These are phyloP conservation scores for Salix suchowensis DNA, from an alignment of 345 rosid genomes.

Conservation along the genomic window DNA sequence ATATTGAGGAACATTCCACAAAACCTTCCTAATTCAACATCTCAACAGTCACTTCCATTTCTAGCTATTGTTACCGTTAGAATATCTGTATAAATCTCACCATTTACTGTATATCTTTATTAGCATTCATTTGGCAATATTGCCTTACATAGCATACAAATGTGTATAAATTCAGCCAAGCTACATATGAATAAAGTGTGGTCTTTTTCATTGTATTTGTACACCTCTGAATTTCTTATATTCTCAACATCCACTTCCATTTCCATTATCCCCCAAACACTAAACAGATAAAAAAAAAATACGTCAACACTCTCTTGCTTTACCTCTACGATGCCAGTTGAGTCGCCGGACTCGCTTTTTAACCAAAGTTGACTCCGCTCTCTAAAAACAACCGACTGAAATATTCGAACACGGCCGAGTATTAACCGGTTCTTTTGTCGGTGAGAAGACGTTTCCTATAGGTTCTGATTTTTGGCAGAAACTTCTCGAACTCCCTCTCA, in stretches of 20 bases:
- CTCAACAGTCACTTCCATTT: too few species aligned
- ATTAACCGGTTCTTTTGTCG: slow-evolving; percentile 75
- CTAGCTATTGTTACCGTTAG: too few species aligned
- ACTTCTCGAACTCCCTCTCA: slow-evolving; percentile 76
- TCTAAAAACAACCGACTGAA: not conserved
- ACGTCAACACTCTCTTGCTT: not conserved
- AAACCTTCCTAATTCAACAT: too few species aligned
- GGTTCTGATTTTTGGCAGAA: slow-evolving; percentile 93
- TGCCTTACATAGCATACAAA: too few species aligned
- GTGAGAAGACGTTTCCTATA: slow-evolving; percentile 86
- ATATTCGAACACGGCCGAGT: slow-evolving; percentile 47
- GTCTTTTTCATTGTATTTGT: too few species aligned
- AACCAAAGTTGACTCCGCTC: slow-evolving; percentile 34
- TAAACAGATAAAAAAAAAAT: slow-evolving; percentile 16
- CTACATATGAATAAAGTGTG: too few species aligned
- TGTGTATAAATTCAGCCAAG: too few species aligned
- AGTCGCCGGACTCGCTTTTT: slow-evolving; percentile 30
- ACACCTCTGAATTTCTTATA: too few species aligned
- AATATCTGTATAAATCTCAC: too few species aligned
- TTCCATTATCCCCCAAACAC: slow-evolving; percentile 16
- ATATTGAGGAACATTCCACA: too few species aligned
- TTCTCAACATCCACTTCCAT: not conserved
- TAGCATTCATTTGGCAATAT: too few species aligned
- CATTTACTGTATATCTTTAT: too few species aligned
- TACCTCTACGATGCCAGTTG: slow-evolving; percentile 27